Conservation (phyloP, 257 asterid genomes). For the Solanum peruvianum region DNA sequence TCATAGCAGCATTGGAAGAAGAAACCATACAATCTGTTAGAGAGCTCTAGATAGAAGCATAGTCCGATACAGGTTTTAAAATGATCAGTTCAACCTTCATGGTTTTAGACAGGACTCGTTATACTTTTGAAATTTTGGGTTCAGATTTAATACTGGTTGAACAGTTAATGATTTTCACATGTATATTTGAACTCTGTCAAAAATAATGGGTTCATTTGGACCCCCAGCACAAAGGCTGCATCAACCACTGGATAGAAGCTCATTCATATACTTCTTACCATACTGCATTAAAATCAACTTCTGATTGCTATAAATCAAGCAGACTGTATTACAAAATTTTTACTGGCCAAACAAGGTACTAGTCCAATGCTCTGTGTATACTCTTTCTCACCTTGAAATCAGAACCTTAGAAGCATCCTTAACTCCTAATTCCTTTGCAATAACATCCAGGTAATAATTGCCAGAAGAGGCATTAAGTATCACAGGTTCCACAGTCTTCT, state of each 20-base stretch:
- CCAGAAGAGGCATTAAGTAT: constrained; percentile 28
- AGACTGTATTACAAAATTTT: background rate
- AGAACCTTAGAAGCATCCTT: constrained; percentile 60
- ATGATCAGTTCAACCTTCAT: background rate
- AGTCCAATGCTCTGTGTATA: background rate
- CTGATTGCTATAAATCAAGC: background rate
- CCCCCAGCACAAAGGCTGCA: background rate
- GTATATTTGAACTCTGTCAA: background rate
- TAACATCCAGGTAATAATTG: constrained; percentile 74
- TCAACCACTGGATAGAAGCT: background rate
- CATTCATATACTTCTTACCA: background rate
- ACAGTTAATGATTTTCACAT: background rate
- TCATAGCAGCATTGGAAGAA: background rate
- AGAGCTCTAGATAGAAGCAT: background rate
- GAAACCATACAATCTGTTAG: background rate
- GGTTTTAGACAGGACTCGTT: background rate
- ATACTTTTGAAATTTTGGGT: background rate
- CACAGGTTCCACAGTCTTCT: constrained; percentile 35
- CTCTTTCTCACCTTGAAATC: constrained; percentile 55
- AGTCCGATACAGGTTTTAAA: background rate
- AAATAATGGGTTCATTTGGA: background rate
- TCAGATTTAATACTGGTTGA: background rate
- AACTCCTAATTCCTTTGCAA: constrained; percentile 50
- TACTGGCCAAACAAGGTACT: background rate
- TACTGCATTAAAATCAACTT: background rate